Evolutionary conservation across 768 basidiomycete genomes (phyloP).

Genomic region (Amanita muscaria): DNA sequence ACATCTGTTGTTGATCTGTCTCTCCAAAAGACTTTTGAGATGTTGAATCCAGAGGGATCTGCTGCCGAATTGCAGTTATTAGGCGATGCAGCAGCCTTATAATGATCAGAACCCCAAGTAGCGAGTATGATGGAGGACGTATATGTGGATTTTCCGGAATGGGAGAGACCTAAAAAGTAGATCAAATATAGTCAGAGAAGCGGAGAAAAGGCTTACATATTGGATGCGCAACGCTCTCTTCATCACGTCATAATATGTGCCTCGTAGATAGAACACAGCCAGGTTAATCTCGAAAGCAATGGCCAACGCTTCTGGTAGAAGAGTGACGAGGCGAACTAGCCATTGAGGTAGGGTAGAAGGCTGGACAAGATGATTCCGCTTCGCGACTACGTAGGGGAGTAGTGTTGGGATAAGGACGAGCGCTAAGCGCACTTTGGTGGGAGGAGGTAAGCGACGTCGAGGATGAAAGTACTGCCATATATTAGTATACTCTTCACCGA

Average conservation of each 20-base stretch:
- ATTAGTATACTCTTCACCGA: constrained; percentile 89
- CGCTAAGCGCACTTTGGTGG: constrained; percentile 34
- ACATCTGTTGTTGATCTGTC: constrained; percentile 25
- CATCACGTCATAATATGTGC: constrained; percentile 67
- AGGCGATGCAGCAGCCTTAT: constrained; percentile 59
- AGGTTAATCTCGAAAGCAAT: constrained; percentile 63
- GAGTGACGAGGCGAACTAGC: constrained; percentile 25
- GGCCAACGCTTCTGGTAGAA: constrained; percentile 45
- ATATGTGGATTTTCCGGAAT: constrained; percentile 61
- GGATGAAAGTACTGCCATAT: constrained; percentile 62
- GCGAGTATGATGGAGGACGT: constrained; percentile 78
- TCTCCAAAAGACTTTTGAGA: constrained; percentile 19
- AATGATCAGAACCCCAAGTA: constrained; percentile 67
- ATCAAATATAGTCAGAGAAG: not conserved
- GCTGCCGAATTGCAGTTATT: constrained; percentile 32
- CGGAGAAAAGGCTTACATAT: constrained; percentile 38
- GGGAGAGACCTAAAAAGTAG: constrained; percentile 54
- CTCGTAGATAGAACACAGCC: constrained; percentile 71
- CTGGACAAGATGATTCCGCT: constrained; percentile 28
- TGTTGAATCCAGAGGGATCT: constrained; percentile 5
- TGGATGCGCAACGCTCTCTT: constrained; percentile 61
- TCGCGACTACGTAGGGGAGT: constrained; percentile 53
- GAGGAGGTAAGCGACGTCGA: constrained; percentile 32
- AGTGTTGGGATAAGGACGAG: constrained; percentile 61
- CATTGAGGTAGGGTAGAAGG: constrained; percentile 26